phyloP scores from a whole-genome alignment of 2,329 filamentous ascomycete genomes.

The Leptosphaerulina australis region DNA sequence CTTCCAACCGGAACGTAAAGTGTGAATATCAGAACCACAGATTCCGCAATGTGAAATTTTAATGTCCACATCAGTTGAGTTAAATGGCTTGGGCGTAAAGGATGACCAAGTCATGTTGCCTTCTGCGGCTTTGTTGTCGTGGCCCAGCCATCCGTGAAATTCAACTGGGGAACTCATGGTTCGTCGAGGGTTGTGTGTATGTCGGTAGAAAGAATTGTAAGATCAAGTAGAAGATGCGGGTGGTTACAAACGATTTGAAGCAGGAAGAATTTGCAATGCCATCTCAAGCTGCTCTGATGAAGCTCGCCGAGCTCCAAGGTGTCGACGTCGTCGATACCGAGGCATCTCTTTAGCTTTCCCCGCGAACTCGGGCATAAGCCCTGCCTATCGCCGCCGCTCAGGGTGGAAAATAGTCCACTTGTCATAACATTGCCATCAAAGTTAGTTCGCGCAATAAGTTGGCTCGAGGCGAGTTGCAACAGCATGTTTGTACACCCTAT shows the following conservation, averaged over 20 bases:
- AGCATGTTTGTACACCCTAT: no score
- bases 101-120: constrained; percentile 62
- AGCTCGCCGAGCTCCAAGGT: constrained; percentile 6
- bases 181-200: not conserved
- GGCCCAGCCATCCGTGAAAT: constrained; percentile 65
- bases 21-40: constrained; percentile 49
- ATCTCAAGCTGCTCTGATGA: not conserved
- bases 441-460: not conserved
- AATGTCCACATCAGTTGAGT: constrained; percentile 43
- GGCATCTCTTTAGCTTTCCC: constrained; percentile 13
- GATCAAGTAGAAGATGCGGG: not conserved
- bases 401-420: not conserved
- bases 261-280: not conserved
- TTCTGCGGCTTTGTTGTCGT: constrained; percentile 55
- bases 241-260: not conserved
- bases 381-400: constrained; percentile 11
- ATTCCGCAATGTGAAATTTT: constrained; percentile 43
- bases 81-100: constrained; percentile 54
- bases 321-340: constrained; percentile 9
- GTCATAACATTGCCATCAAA: no score
- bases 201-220: no score
- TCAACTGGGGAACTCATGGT: constrained; percentile 49
- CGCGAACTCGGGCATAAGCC: constrained; percentile 12
- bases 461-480: no score
- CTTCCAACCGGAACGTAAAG: constrained; percentile 52